Conservation (phyloP, 331 rosid species). For the Dryas integrifolia region DNA sequence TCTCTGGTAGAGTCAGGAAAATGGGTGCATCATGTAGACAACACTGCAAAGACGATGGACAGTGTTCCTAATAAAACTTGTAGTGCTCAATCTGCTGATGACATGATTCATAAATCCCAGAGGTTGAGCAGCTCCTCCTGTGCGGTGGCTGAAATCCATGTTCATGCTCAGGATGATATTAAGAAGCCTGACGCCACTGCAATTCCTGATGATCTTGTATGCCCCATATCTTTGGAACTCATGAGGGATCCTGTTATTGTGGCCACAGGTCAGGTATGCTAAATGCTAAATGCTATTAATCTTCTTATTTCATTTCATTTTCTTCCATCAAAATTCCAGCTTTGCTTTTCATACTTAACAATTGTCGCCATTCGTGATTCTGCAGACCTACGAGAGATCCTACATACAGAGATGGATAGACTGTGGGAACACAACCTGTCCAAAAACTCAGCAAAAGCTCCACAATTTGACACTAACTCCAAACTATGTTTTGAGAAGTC, state of each 20-base stretch:
- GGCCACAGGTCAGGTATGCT: constrained; percentile 90
- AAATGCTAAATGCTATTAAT: constrained; percentile 3
- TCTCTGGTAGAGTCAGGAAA: constrained; percentile 46
- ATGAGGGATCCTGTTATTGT: constrained; percentile 99
- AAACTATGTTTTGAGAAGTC: constrained; percentile 87
- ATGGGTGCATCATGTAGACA: constrained; percentile 38
- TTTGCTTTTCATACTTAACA: not conserved
- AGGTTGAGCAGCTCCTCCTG: constrained; percentile 42
- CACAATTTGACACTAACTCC: constrained; percentile 80
- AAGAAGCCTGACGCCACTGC: constrained; percentile 62
- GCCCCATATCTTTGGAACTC: constrained; percentile 93
- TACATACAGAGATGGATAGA: constrained; percentile 98
- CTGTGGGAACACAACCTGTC: constrained; percentile 82
- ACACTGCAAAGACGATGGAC: constrained; percentile 21
- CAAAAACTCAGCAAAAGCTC: constrained; percentile 96
- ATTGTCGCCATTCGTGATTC: not conserved
- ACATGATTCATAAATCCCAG: constrained; percentile 29
- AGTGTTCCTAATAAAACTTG: constrained; percentile 22
- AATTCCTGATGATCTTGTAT: constrained; percentile 86
- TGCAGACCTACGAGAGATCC: constrained; percentile 92
- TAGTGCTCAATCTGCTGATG: constrained; percentile 25
- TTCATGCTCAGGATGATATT: constrained; percentile 42
- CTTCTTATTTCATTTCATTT: not conserved
- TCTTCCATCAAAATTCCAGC: not conserved
- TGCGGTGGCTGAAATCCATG: constrained; percentile 26